Evolutionary conservation across 2,329 filamentous ascomycete species (phyloP).

Genomic region (Saccharata proteae): DNA sequence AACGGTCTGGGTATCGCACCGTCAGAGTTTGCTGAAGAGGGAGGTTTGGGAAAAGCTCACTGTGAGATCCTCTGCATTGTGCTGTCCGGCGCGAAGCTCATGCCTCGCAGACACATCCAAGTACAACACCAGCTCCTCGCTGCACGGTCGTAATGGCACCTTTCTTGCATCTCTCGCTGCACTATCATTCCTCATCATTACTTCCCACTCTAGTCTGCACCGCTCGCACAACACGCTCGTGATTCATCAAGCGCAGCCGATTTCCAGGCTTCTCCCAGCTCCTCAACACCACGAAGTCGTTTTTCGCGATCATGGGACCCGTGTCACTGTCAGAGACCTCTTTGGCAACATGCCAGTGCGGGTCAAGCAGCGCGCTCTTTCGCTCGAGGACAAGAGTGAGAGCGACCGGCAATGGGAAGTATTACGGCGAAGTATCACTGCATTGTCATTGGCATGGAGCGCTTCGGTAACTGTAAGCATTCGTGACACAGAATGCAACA

Average conservation of each 20-base stretch:
- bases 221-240: slow-evolving; percentile 52
- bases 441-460: slow-evolving; percentile 60
- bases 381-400: slow-evolving; percentile 37
- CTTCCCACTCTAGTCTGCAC: slow-evolving; percentile 54
- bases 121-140: slow-evolving; percentile 28
- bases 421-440: slow-evolving; percentile 47
- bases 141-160: slow-evolving; percentile 57
- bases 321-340: slow-evolving; percentile 62
- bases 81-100: slow-evolving; percentile 9
- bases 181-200: slow-evolving; percentile 64
- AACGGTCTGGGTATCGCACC: slow-evolving; percentile 68
- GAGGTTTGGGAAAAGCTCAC: slow-evolving; percentile 61
- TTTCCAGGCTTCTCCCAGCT: slow-evolving; percentile 53
- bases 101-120: slow-evolving; percentile 63
- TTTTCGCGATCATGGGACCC: slow-evolving; percentile 56
- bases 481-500: slow-evolving; percentile 37
- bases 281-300: slow-evolving; percentile 45
- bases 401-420: slow-evolving; percentile 53
- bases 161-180: slow-evolving; percentile 69
- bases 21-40: slow-evolving; percentile 56
- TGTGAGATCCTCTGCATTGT: slow-evolving; percentile 37
- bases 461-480: slow-evolving; percentile 44
- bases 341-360: slow-evolving; percentile 88
- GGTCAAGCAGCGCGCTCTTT: slow-evolving; percentile 61
- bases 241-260: slow-evolving; percentile 55